Evolutionary conservation across 768 basidiomycete species (phyloP).

Genomic region (Trametes cubensis): DNA sequence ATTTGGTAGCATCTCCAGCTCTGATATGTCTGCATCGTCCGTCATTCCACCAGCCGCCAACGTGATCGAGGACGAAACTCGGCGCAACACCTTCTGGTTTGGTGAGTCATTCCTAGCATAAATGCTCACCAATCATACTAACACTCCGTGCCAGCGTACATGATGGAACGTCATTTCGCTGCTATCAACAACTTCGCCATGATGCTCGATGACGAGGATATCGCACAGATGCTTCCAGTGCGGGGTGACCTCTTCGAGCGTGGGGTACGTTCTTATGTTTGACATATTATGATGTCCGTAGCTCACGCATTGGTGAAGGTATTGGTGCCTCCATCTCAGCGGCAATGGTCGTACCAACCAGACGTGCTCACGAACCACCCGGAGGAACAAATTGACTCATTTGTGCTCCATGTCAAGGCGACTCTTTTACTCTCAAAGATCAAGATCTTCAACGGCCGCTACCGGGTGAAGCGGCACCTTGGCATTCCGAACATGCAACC

Average conservation of each 20-base stretch:
- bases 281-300: slow-evolving; percentile 41
- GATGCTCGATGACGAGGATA: slow-evolving; percentile 71
- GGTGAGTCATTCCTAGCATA: slow-evolving; percentile 16
- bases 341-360: slow-evolving; percentile 69
- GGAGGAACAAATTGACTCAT: slow-evolving; percentile 66
- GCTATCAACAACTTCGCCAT: slow-evolving; percentile 73
- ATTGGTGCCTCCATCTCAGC: slow-evolving; percentile 41
- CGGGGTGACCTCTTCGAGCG: slow-evolving; percentile 60
- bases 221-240: slow-evolving; percentile 70
- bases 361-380: slow-evolving; percentile 65
- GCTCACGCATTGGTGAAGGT: slow-evolving; percentile 40
- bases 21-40: slow-evolving; percentile 52
- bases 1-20: slow-evolving; percentile 66
- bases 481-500: slow-evolving; percentile 51
- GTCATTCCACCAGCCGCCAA: slow-evolving; percentile 62
- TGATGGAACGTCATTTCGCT: slow-evolving; percentile 66
- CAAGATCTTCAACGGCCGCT: slow-evolving; percentile 71
- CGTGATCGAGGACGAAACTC: slow-evolving; percentile 68
- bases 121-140: not conserved
- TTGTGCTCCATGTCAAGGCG: slow-evolving; percentile 71
- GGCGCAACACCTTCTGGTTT: slow-evolving; percentile 70
- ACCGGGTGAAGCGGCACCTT: slow-evolving; percentile 58
- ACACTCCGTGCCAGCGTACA: slow-evolving; percentile 44
- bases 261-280: slow-evolving; percentile 49
- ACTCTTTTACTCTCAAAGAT: slow-evolving; percentile 61